Base-by-base conservation (phyloP, 768 basidiomycete genomes). In the Artomyces pyxidatus region DNA sequence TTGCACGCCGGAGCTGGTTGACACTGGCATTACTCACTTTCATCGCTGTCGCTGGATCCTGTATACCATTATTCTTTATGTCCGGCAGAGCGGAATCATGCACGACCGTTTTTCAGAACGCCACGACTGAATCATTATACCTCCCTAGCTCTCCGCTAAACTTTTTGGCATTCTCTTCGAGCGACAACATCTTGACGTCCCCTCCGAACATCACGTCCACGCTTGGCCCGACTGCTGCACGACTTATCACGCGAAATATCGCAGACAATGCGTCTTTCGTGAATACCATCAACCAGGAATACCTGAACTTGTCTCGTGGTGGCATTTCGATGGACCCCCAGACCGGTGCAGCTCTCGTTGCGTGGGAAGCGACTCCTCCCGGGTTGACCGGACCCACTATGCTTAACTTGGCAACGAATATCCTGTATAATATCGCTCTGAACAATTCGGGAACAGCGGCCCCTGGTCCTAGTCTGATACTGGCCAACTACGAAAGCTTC, bases 301-400 rank as follows among this genome's bases (percentile, higher is more conserved):
- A 76, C 61, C 65, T 63, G 19, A 76, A 80, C 50, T 61, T 84
- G n/a, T 66, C 77, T 0, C 58, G 80, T 14, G 88, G 88, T 27
- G 88, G 88, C 26, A 63, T 89, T 23, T 87, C 86, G 0, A 57
- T 87, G 11, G 73, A 88, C 49, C 28, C 65, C 4, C 52, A 69
- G 26, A 72, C 75, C 0, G 73, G 75, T 0, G 61, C 72, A 10
- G 65, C 81, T 0, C 58, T 87, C 37, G 57, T 89, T 27, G 85
- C 88, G 22, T 89, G 85, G 83, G 81, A 88, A 61, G 82, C 78
- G 2, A 65, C 71, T 1, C 68, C 80, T 6, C 80, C 83, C 5
- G 79, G 80, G 1, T 54, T 78, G 6, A 72, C 70, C 16, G 84
- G 82, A 4, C 71, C 75, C 2, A 69, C 75, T 1, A 69, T 87